These are phyloP conservation scores for Raddia guianensis DNA, from an alignment of 176 grass and related monocot genomes.

Conservation along the genomic window DNA sequence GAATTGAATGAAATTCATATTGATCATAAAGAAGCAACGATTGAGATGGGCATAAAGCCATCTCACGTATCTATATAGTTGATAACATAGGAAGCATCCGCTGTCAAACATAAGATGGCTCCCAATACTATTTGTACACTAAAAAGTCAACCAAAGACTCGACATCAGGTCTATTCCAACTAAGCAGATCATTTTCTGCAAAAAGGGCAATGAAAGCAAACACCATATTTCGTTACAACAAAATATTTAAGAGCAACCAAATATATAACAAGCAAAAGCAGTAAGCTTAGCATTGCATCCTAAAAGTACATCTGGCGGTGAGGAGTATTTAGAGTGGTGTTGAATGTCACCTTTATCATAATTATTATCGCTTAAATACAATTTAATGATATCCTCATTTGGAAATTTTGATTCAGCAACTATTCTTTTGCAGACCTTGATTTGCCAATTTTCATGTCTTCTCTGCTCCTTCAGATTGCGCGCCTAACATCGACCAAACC, in stretches of 20 bases:
- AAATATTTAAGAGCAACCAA: constrained; percentile 17
- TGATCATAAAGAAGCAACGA: constrained; percentile 66
- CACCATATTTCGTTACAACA: background rate
- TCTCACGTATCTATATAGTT: constrained; percentile 76
- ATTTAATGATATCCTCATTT: constrained; percentile 82
- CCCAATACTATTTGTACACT: constrained; percentile 72
- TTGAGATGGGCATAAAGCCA: constrained; percentile 45
- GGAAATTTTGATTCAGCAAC: constrained; percentile 78
- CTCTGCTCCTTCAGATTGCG: constrained; percentile 63
- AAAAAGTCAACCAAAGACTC: constrained; percentile 81
- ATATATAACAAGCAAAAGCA: background rate
- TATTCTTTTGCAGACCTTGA: constrained; percentile 81
- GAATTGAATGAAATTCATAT: constrained; percentile 81
- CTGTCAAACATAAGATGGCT: constrained; percentile 83
- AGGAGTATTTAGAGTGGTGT: no score
- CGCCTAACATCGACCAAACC: constrained; percentile 51
- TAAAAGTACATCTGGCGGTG: background rate
- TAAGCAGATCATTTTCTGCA: constrained; percentile 64
- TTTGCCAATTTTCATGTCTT: constrained; percentile 80
- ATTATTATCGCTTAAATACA: constrained; percentile 76
- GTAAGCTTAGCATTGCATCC: background rate
- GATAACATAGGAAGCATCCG: constrained; percentile 81
- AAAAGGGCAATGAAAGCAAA: background rate
- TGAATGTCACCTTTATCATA: constrained; percentile 56
- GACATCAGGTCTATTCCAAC: constrained; percentile 76